Evolutionary conservation across 2,329 filamentous ascomycete genomes (phyloP).

Genomic region (Orbilia ellipsospora): DNA sequence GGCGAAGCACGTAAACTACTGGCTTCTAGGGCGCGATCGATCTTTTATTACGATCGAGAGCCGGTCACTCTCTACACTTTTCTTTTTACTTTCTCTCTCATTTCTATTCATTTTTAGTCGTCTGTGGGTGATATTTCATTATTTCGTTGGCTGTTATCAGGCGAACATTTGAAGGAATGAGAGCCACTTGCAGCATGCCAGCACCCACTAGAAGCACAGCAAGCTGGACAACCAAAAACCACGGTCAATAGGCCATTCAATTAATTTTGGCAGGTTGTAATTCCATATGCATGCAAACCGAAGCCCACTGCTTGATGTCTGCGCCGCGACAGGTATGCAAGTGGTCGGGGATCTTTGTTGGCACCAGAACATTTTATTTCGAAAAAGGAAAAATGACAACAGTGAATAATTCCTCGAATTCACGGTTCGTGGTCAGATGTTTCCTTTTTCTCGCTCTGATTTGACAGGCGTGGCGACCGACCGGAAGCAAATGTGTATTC

Average conservation of each 20-base stretch:
- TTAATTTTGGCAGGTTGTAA: slow-evolving; percentile 25
- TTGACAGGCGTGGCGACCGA: slow-evolving; percentile 13
- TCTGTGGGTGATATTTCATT: slow-evolving; percentile 14
- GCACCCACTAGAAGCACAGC: slow-evolving; percentile 20
- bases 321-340: slow-evolving; percentile 52
- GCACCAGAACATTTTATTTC: slow-evolving; percentile 8
- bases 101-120: slow-evolving; percentile 7
- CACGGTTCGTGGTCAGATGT: not conserved
- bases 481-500: slow-evolving; percentile 16
- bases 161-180: slow-evolving; percentile 35
- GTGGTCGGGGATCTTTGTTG: slow-evolving; percentile 36
- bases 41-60: slow-evolving; percentile 35
- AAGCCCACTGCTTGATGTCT: slow-evolving; percentile 20
- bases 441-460: slow-evolving; percentile 13
- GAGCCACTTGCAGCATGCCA: slow-evolving; percentile 25
- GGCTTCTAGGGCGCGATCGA: slow-evolving; percentile 19
- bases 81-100: slow-evolving; percentile 3
- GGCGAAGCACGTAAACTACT: slow-evolving; percentile 37
- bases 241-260: slow-evolving; percentile 29
- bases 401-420: slow-evolving; percentile 8
- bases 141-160: slow-evolving; percentile 47
- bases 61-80: not conserved
- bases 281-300: slow-evolving; percentile 42
- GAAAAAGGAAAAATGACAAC: slow-evolving; percentile 43
- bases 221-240: slow-evolving; percentile 16